Conservation (phyloP, 1,284 basidiomycete species). For the Irpex sp. region DNA sequence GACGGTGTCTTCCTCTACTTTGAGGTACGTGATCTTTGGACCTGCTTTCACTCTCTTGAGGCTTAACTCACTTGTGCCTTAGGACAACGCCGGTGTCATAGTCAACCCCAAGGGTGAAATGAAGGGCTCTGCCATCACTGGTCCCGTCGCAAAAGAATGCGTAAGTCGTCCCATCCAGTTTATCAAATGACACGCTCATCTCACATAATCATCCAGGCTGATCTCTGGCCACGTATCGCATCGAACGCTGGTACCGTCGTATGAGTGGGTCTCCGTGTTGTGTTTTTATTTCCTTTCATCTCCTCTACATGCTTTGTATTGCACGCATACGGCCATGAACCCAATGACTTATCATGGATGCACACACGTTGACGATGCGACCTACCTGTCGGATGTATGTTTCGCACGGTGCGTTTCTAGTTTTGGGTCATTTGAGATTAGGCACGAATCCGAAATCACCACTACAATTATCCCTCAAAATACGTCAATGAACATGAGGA, state of each 20-base stretch:
- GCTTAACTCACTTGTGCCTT: background rate
- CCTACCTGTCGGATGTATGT: background rate
- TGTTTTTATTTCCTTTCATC: conserved; percentile 19
- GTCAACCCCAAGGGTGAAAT: conserved; percentile 99
- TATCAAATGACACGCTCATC: background rate
- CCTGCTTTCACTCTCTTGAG: background rate
- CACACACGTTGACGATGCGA: background rate
- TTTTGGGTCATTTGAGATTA: no score
- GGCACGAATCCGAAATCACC: no score
- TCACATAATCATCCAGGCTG: conserved; percentile 55
- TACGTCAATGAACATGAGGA: no score
- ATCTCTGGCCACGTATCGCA: conserved; percentile 99
- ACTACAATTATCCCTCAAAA: no score
- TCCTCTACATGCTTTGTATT: conserved; percentile 20
- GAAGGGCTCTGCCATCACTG: conserved; percentile 99
- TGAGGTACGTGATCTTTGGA: conserved; percentile 52
- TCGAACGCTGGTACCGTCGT: conserved; percentile 99
- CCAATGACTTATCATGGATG: conserved; percentile 7
- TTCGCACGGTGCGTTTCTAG: background rate
- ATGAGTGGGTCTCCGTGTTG: conserved; percentile 32
- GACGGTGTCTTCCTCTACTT: conserved; percentile 99
- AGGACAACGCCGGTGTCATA: conserved; percentile 97
- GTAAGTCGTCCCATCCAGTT: conserved; percentile 41
- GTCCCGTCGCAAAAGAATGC: conserved; percentile 96
- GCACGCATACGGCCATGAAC: conserved; percentile 15